Conservation (phyloP, 1,284 basidiomycete genomes). For the Leccinum variabile region DNA sequence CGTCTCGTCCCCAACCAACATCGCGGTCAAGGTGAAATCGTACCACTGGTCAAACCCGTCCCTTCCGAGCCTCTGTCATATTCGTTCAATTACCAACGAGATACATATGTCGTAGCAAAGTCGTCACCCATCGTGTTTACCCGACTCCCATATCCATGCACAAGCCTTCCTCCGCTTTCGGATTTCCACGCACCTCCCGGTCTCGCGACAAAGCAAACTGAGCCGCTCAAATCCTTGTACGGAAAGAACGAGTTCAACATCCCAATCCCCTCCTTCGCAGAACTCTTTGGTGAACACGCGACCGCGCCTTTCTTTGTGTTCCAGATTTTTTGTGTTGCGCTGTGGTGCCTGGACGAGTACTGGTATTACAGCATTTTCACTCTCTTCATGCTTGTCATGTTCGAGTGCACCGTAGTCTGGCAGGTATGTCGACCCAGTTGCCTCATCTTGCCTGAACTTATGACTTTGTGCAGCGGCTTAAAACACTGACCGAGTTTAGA, state of each 20-base stretch:
- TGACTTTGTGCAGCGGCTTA: constrained; percentile 61
- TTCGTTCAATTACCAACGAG: constrained; percentile 94
- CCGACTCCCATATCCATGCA: constrained; percentile 88
- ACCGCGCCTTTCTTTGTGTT: constrained; percentile 96
- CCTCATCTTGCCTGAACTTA: constrained; percentile 9
- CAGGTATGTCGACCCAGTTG: constrained; percentile 57
- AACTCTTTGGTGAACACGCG: constrained; percentile 89
- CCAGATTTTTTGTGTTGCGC: constrained; percentile 92
- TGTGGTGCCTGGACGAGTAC: constrained; percentile 97
- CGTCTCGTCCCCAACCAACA: constrained; percentile 85
- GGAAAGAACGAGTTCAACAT: constrained; percentile 95
- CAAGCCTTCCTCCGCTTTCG: constrained; percentile 68
- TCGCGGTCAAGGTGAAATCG: constrained; percentile 91
- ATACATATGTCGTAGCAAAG: constrained; percentile 83
- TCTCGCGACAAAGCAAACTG: constrained; percentile 43
- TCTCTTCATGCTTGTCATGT: constrained; percentile 94
- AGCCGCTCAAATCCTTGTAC: constrained; percentile 62
- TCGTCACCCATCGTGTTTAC: constrained; percentile 68
- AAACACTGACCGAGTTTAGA: constrained; percentile 89
- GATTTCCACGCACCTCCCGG: constrained; percentile 62
- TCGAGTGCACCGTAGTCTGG: constrained; percentile 97
- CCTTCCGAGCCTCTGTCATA: constrained; percentile 60
- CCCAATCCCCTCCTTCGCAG: constrained; percentile 87
- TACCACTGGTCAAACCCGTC: constrained; percentile 68
- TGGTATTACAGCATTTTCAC: constrained; percentile 98